Evolutionary conservation across 441 rosid genomes (phyloP).

Genomic region (Adansonia gregorii): DNA sequence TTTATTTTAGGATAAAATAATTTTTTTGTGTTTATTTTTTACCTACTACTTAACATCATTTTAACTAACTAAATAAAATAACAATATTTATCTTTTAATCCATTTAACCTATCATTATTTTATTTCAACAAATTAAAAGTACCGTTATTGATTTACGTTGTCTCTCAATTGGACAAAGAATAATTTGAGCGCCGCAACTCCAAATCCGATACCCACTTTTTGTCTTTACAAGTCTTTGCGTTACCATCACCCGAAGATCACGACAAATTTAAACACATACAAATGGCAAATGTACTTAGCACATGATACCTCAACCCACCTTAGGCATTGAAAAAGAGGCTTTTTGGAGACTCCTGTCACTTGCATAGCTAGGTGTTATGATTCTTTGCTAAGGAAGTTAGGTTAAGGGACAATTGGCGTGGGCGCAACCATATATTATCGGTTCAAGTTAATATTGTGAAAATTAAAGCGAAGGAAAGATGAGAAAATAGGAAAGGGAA

Average conservation of each 20-base stretch:
- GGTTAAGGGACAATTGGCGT: background rate
- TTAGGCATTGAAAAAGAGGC: slow-evolving; percentile 32
- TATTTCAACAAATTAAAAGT: no score
- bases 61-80: no score
- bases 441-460: background rate
- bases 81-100: no score
- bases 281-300: background rate
- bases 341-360: slow-evolving; percentile 22
- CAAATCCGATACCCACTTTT: no score
- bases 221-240: background rate
- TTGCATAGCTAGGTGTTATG: slow-evolving; percentile 24
- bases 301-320: background rate
- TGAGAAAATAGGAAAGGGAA: background rate
- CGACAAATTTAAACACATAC: background rate
- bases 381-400: background rate
- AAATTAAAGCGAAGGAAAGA: background rate
- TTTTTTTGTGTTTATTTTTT: no score
- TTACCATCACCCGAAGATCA: background rate
- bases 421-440: background rate
- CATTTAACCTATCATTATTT: no score
- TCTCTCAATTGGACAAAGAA: no score
- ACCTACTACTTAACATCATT: no score
- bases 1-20: no score
- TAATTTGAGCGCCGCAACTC: no score
- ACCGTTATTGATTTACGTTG: no score